A percentile compares a stretch with the other conserved stretches of the same genome.
phyloP scores from a whole-genome alignment of 2,329 filamentous ascomycete genomes.

The Cercospora beticola region DNA sequence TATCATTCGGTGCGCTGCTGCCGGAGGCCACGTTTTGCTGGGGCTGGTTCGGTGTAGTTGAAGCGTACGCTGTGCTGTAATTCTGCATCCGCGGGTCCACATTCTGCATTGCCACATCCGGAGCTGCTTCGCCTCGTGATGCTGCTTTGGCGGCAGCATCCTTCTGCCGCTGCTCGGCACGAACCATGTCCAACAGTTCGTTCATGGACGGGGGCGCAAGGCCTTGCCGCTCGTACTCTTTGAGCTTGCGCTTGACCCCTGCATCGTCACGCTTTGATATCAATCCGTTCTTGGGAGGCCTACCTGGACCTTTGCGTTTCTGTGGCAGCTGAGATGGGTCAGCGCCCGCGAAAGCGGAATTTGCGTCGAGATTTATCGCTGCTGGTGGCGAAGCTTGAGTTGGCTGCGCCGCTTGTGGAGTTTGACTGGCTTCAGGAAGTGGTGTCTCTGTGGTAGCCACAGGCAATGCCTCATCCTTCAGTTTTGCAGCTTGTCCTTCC shows the following conservation, averaged over 20 bases:
- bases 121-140: constrained; percentile 28
- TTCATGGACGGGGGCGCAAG: constrained; percentile 32
- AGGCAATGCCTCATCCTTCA: constrained; percentile 28
- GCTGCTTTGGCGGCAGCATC: constrained; percentile 34
- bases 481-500: constrained; percentile 21
- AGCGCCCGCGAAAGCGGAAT: constrained; percentile 35
- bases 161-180: constrained; percentile 40
- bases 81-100: constrained; percentile 12
- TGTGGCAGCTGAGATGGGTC: constrained; percentile 47
- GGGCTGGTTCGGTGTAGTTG: constrained; percentile 3
- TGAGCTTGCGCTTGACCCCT: constrained; percentile 38
- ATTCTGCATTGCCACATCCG: constrained; percentile 25
- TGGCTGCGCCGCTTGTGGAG: constrained; percentile 4
- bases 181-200: constrained; percentile 36
- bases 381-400: constrained; percentile 21
- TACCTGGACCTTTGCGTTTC: constrained; percentile 73
- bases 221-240: constrained; percentile 39
- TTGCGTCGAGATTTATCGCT: constrained; percentile 29
- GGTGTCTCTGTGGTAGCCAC: constrained; percentile 19
- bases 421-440: neutral
- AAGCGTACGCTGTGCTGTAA: constrained; percentile 8
- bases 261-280: constrained; percentile 71
- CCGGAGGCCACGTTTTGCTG: constrained; percentile 4
- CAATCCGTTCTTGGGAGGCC: constrained; percentile 78
- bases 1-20: constrained; percentile 13